Conservation (phyloP, 176 grass and related monocot species). For the barley (Hordeum vulgare) region DNA sequence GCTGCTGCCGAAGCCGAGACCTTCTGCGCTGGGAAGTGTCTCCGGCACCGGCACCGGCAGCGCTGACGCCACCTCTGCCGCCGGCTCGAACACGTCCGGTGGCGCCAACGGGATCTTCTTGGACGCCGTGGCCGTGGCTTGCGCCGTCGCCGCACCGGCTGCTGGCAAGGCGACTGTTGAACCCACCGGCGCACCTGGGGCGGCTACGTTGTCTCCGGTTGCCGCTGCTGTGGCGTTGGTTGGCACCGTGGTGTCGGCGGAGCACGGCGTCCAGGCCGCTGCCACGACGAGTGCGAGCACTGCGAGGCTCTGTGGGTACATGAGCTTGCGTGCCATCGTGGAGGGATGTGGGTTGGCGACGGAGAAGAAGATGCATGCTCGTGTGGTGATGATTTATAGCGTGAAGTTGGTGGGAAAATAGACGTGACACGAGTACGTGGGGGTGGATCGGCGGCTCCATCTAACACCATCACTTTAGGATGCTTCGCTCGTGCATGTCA, state of each 20-base stretch:
- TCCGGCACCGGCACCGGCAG: slow-evolving; percentile 34
- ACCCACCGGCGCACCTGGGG: not conserved
- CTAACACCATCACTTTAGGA: not conserved
- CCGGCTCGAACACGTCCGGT: not conserved
- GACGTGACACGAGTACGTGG: not conserved
- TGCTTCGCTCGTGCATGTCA: not conserved
- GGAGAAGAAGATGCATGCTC: not conserved
- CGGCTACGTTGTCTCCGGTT: not conserved
- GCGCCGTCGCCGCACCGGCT: not conserved
- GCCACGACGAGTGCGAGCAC: not conserved
- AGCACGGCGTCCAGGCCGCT: not conserved
- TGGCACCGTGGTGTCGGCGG: not conserved
- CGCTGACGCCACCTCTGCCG: slow-evolving; percentile 11
- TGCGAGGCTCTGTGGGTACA: not conserved
- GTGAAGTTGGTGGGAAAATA: not conserved
- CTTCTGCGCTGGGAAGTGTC: not conserved
- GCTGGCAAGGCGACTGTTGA: not conserved
- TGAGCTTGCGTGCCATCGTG: not conserved
- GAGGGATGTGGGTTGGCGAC: not conserved
- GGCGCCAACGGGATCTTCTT: slow-evolving; percentile 24
- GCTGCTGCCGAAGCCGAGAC: slow-evolving; percentile 4
- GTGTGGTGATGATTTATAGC: not conserved
- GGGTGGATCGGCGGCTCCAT: not conserved
- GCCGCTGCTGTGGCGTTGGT: not conserved
- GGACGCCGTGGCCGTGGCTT: not conserved